Percentiles rank a stretch among this genome's conserved stretches.
Conservation (phyloP, 2,329 filamentous ascomycete species). For the Pezizomycotina sp. region DNA sequence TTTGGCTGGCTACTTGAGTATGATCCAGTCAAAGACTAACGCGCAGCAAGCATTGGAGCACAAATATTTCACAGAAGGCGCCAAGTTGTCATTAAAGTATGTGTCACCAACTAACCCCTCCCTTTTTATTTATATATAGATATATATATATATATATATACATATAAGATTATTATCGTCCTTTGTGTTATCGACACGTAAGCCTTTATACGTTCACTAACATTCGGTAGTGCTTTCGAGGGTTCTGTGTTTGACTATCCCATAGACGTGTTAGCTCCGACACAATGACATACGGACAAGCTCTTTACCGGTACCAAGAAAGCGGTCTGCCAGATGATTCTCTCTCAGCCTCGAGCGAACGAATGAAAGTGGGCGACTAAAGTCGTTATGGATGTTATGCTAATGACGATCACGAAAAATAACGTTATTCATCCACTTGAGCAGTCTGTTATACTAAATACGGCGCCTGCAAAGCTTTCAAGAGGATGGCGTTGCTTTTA, state of each 20-base stretch:
- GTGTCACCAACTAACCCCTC: not conserved
- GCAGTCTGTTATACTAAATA: too few relatives aligned
- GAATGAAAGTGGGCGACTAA: conserved; percentile 40
- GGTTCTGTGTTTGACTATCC: conserved; percentile 80
- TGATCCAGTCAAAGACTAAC: conserved; percentile 77
- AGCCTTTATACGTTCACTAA: conserved; percentile 4
- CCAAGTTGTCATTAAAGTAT: conserved; percentile 60
- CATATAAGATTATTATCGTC: not conserved
- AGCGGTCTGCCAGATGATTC: conserved; percentile 71
- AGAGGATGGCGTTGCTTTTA: too few relatives aligned
- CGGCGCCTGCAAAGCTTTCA: too few relatives aligned
- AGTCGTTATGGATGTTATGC: too few relatives aligned
- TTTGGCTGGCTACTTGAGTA: conserved; percentile 73
- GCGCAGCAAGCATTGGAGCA: conserved; percentile 80
- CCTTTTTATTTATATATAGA: not conserved
- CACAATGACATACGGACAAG: conserved; percentile 85
- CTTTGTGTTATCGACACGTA: not conserved
- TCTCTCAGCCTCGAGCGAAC: conserved; percentile 46
- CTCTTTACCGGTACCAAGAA: conserved; percentile 81
- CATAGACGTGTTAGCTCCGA: conserved; percentile 80
- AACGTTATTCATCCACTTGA: too few relatives aligned
- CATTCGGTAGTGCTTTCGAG: conserved; percentile 43
- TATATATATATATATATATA: not conserved
- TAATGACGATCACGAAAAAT: too few relatives aligned
- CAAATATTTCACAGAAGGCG: conserved; percentile 61